phyloP scores from a whole-genome alignment of 2,329 filamentous ascomycete species.

The Teratosphaeria nubilosa region DNA sequence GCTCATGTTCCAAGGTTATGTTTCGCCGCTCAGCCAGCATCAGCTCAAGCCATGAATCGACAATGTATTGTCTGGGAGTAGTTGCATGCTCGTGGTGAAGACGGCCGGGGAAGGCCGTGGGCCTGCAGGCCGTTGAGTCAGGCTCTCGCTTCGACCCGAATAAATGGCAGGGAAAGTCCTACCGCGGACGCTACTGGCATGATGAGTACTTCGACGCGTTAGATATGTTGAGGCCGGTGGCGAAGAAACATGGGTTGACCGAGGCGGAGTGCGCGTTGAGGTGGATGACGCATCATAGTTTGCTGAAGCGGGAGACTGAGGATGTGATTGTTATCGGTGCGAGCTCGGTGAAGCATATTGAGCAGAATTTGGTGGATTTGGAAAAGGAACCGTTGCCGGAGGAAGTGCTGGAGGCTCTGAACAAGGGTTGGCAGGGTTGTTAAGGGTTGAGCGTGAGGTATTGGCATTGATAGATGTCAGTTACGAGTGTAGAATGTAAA shows the following conservation, averaged over 20 bases:
- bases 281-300: constrained; percentile 38
- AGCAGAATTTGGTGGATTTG: constrained; percentile 27
- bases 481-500: background rate
- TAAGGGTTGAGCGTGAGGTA: constrained; percentile 23
- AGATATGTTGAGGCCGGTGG: constrained; percentile 28
- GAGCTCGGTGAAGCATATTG: constrained; percentile 22
- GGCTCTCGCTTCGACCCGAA: constrained; percentile 32
- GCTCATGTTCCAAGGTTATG: too few relatives aligned
- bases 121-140: constrained; percentile 20
- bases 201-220: constrained; percentile 35
- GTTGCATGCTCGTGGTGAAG: too few relatives aligned
- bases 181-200: constrained; percentile 32
- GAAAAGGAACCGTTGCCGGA: constrained; percentile 33
- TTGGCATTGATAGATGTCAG: constrained; percentile 16
- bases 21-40: too few relatives aligned
- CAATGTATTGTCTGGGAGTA: too few relatives aligned
- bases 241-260: constrained; percentile 32
- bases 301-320: constrained; percentile 21
- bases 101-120: too few relatives aligned
- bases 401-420: constrained; percentile 30
- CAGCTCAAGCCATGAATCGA: too few relatives aligned
- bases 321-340: constrained; percentile 34
- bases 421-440: constrained; percentile 28
- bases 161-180: constrained; percentile 29
- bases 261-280: constrained; percentile 35